Conservation (phyloP, 352 stramenopile species). For the Phytopythium aichiense region DNA sequence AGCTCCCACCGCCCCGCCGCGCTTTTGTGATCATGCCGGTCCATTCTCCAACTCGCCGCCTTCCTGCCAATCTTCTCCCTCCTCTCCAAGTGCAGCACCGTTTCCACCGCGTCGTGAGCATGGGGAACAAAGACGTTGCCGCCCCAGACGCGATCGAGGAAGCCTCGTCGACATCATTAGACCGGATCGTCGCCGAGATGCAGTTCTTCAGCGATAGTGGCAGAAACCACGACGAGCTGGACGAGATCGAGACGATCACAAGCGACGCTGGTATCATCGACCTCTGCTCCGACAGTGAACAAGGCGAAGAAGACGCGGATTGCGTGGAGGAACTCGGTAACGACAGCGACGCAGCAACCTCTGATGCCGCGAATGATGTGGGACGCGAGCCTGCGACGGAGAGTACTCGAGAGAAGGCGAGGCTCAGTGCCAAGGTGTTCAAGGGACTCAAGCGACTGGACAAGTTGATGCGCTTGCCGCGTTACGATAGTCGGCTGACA, state of each 20-base stretch:
- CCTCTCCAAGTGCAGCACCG: neutral
- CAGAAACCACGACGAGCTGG: neutral
- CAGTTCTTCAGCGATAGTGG: constrained; percentile 1
- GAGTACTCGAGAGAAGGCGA: neutral
- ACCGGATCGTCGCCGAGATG: neutral
- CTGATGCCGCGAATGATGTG: neutral
- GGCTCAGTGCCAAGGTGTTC: neutral
- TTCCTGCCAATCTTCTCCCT: neutral
- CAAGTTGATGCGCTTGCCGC: neutral
- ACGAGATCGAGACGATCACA: neutral
- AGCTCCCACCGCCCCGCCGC: no score
- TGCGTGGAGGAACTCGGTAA: neutral
- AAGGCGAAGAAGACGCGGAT: neutral
- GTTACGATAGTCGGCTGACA: neutral
- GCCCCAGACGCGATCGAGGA: neutral
- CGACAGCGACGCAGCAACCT: neutral
- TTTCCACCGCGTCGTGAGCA: neutral
- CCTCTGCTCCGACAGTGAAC: neutral
- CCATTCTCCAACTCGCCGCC: neutral
- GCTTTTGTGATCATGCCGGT: neutral
- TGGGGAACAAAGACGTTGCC: neutral
- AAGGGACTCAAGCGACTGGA: neutral
- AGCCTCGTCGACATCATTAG: neutral
- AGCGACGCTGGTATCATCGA: neutral
- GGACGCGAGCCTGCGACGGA: neutral